Evolutionary conservation across 805 yeast genomes (phyloP).

Genomic region (Hyphopichia homilentoma): DNA sequence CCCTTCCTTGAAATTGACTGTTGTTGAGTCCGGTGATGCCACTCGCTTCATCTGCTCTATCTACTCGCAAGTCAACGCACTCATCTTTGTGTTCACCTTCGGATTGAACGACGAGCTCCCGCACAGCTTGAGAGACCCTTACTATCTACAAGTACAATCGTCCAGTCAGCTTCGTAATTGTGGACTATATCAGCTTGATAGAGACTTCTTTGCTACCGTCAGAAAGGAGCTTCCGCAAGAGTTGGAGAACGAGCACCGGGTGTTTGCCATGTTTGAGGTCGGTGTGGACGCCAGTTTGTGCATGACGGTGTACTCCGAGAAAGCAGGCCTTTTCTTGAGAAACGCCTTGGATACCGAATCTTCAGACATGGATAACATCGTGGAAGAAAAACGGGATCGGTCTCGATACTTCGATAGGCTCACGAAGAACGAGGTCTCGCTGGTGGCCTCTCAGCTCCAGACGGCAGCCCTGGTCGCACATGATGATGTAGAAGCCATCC

Average conservation of each 20-base stretch:
- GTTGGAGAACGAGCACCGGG: conserved; percentile 2
- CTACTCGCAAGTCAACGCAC: conserved; percentile 25
- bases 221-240: conserved; percentile 1
- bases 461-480: background rate
- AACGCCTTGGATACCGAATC: conserved; percentile 2
- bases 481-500: conserved; percentile 14
- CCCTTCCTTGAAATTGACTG: conserved; percentile 43
- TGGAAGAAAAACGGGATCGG: background rate
- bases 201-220: conserved; percentile 5
- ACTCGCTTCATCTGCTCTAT: conserved; percentile 20
- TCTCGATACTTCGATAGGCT: conserved; percentile 3
- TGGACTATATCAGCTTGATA: conserved; percentile 5
- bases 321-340: conserved; percentile 1
- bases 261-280: conserved; percentile 14
- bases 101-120: conserved; percentile 25
- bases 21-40: conserved; percentile 18
- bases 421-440: background rate
- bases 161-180: background rate
- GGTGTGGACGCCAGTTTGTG: conserved; percentile 12
- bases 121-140: conserved; percentile 12
- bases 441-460: background rate
- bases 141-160: too few species aligned
- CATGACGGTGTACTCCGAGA: conserved; percentile 6
- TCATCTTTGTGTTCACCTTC: conserved; percentile 29
- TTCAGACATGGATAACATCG: background rate